phyloP scores from a whole-genome alignment of 768 basidiomycete genomes.

The Scleroderma citrinum region DNA sequence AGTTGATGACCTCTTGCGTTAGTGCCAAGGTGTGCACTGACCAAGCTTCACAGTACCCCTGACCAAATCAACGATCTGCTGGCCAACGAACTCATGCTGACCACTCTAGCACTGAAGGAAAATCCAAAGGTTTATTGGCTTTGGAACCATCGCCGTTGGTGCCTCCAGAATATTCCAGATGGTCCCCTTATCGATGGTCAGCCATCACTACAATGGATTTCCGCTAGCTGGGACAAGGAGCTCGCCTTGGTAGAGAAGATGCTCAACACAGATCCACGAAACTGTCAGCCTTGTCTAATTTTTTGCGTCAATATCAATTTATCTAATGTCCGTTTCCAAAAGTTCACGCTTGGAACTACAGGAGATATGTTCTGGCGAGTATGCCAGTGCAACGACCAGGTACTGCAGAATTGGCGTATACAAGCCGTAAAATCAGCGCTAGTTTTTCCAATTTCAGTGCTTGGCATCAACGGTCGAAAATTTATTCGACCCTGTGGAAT shows the following conservation, averaged over 20 bases:
- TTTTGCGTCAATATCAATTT: neutral
- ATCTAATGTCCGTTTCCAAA: conserved; percentile 7
- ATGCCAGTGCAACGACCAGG: conserved; percentile 56
- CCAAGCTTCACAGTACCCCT: conserved; percentile 41
- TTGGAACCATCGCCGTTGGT: conserved; percentile 98
- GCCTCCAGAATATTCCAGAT: conserved; percentile 78
- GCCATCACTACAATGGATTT: conserved; percentile 63
- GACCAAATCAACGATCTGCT: conserved; percentile 60
- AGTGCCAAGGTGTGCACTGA: conserved; percentile 1
- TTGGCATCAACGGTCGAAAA: conserved; percentile 95
- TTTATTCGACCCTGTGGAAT: conserved; percentile 63
- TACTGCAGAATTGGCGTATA: conserved; percentile 75
- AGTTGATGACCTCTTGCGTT: conserved; percentile 36
- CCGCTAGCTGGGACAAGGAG: conserved; percentile 78
- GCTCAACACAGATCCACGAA: conserved; percentile 85
- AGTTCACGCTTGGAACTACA: conserved; percentile 96
- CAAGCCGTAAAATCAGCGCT: conserved; percentile 82
- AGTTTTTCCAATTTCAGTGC: conserved; percentile 98
- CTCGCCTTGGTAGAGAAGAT: conserved; percentile 86
- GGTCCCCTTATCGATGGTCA: conserved; percentile 48
- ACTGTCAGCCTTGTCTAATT: conserved; percentile 55
- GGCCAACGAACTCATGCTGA: conserved; percentile 70
- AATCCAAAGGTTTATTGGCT: conserved; percentile 98
- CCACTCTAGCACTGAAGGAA: conserved; percentile 69
- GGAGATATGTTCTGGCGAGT: conserved; percentile 74